These are phyloP conservation scores for Wickerhamiella brachini DNA, from an alignment of 805 yeast species.

Conservation along the genomic window DNA sequence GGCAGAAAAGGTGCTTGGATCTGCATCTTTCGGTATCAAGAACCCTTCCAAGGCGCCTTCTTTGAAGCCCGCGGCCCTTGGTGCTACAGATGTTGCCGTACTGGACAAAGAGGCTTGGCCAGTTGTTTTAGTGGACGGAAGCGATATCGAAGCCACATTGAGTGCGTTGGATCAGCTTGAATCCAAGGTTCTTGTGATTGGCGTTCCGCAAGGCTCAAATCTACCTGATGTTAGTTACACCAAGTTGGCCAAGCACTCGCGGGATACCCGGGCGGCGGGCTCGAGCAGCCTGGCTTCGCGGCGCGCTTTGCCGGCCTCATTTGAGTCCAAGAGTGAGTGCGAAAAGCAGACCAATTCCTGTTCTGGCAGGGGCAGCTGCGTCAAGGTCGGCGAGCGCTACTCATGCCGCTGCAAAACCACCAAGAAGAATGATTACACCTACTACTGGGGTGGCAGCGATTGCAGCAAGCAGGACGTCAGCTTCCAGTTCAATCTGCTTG, in stretches of 20 bases:
- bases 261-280: neutral
- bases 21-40: constrained; percentile 7
- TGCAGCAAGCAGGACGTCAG: constrained; percentile 60
- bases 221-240: neutral
- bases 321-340: constrained; percentile 23
- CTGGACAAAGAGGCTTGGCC: constrained; percentile 2
- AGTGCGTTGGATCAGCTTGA: neutral
- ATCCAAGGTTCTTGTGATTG: constrained; percentile 13
- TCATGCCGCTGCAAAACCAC: constrained; percentile 26
- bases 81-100: neutral
- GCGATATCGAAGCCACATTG: neutral
- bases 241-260: neutral
- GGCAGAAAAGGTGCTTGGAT: constrained; percentile 12
- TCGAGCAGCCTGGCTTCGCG: neutral
- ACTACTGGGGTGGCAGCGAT: constrained; percentile 31
- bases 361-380: constrained; percentile 28
- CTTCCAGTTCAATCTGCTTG: constrained; percentile 49
- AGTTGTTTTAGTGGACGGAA: neutral
- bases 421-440: constrained; percentile 19
- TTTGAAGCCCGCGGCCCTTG: constrained; percentile 1
- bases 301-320: constrained; percentile 2
- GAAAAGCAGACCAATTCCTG: constrained; percentile 23
- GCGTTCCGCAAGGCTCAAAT: constrained; percentile 7
- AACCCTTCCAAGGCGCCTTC: constrained; percentile 1
- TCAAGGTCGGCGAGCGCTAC: constrained; percentile 18